Evolutionary conservation across 257 asterid genomes (phyloP).

Genomic region (Nicotiana undulata): DNA sequence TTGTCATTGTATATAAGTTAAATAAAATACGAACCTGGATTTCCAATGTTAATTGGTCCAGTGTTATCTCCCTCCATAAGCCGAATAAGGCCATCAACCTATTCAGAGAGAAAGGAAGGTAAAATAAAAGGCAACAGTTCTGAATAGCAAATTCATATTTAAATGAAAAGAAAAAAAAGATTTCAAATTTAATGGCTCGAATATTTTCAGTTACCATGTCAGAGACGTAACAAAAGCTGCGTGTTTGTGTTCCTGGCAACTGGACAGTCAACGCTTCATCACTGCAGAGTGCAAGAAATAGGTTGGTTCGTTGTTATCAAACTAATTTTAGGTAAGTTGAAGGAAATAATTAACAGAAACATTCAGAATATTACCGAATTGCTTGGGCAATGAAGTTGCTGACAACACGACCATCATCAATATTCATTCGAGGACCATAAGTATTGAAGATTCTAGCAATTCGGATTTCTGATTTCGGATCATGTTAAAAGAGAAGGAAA

Average conservation of each 20-base stretch:
- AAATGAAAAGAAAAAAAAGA: no score
- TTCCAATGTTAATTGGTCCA: conserved; percentile 67
- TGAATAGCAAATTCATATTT: neutral
- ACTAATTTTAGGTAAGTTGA: neutral
- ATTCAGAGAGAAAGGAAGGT: conserved; percentile 7
- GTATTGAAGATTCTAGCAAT: conserved; percentile 97
- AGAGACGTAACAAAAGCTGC: conserved; percentile 49
- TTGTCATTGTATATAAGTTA: no score
- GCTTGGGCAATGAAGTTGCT: conserved; percentile 96
- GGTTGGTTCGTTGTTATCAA: neutral
- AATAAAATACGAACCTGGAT: conserved; percentile 34
- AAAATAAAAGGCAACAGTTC: neutral
- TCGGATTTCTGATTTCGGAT: conserved; percentile 57
- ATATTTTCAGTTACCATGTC: conserved; percentile 35
- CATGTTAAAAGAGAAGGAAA: neutral
- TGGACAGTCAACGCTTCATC: conserved; percentile 83
- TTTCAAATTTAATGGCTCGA: neutral
- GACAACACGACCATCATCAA: conserved; percentile 95
- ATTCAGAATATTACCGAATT: conserved; percentile 43
- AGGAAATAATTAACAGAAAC: neutral
- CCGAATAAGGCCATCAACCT: conserved; percentile 48
- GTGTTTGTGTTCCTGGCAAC: conserved; percentile 90
- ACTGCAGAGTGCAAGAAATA: conserved; percentile 27
- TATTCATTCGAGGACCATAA: conserved; percentile 94
- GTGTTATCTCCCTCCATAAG: conserved; percentile 51